These are phyloP conservation scores for Hyphopichia pseudoburtonii DNA, from an alignment of 1,139 yeast genomes.

Conservation along the genomic window DNA sequence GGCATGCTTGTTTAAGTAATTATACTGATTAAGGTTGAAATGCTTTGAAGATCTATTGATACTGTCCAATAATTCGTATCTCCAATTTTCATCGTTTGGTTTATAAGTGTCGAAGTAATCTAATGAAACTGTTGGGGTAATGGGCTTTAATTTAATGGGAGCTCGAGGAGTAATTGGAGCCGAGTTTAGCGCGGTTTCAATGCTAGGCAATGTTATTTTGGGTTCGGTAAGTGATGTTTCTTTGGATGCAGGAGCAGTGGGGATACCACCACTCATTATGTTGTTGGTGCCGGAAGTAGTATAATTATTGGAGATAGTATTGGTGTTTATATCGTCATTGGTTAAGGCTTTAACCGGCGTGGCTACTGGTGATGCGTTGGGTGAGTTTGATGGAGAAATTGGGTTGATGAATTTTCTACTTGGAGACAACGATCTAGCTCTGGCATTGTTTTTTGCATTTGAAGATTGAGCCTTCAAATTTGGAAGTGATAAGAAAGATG, in stretches of 20 bases:
- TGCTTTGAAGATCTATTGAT: conserved; percentile 33
- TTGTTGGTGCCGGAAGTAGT: not conserved
- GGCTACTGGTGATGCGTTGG: conserved; percentile 22
- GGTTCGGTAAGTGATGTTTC: conserved; percentile 7
- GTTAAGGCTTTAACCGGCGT: conserved; percentile 12
- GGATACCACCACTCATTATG: too few species aligned
- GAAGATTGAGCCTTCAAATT: conserved; percentile 1
- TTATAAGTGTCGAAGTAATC: conserved; percentile 50
- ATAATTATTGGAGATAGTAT: not conserved
- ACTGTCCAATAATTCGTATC: conserved; percentile 41
- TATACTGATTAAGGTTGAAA: conserved; percentile 30
- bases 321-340: conserved; percentile 3
- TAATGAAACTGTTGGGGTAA: conserved; percentile 46
- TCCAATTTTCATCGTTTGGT: conserved; percentile 50
- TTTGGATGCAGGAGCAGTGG: conserved; percentile 1
- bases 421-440: conserved; percentile 40
- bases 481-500: conserved; percentile 5
- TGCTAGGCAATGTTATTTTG: conserved; percentile 37
- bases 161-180: conserved; percentile 25
- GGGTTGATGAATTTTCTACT: conserved; percentile 27
- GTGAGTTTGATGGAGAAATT: conserved; percentile 31
- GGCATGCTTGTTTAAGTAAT: conserved; percentile 27
- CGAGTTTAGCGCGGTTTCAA: conserved; percentile 35
- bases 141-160: conserved; percentile 30
- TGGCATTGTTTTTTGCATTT: not conserved